Conservation (phyloP, 208 protist species). For the Lotmaria passim region DNA sequence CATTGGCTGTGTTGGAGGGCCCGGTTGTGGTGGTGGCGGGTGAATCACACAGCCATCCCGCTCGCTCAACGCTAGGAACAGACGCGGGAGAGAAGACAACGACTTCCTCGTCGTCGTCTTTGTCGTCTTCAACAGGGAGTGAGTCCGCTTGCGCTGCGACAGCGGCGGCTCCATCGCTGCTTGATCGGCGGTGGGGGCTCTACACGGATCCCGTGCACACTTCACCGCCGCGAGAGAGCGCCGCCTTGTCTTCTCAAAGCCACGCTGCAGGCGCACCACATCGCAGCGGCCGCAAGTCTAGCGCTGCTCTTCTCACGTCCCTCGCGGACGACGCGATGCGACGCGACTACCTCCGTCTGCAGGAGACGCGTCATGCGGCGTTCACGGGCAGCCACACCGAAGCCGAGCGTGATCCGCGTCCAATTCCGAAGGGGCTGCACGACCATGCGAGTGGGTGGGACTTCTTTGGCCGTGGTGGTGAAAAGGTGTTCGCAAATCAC, state of each 20-base stretch:
- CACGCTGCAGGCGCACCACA: too few relatives aligned
- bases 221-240: not conserved
- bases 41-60: not conserved
- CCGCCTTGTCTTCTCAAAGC: too few relatives aligned
- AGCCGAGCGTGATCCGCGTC: slow-evolving; percentile 73
- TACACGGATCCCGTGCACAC: slow-evolving; percentile 5
- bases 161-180: not conserved
- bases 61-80: too few relatives aligned
- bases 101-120: too few relatives aligned
- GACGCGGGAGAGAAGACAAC: too few relatives aligned
- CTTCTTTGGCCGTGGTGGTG: slow-evolving; percentile 80
- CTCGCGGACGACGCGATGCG: slow-evolving; percentile 56
- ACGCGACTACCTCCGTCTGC: slow-evolving; percentile 34
- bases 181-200: slow-evolving; percentile 20
- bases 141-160: not conserved
- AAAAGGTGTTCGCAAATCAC: slow-evolving; percentile 86
- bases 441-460: slow-evolving; percentile 86
- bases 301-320: slow-evolving; percentile 55
- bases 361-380: slow-evolving; percentile 32
- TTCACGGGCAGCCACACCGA: slow-evolving; percentile 35
- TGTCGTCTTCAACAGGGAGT: not conserved
- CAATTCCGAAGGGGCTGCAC: slow-evolving; percentile 79
- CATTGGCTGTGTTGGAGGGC: slow-evolving; percentile 21
- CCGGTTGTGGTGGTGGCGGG: not conserved
- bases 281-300: slow-evolving; percentile 26